Evolutionary conservation across 805 yeast species (phyloP).

Genomic region (Wickerhamomyces pijperi): DNA sequence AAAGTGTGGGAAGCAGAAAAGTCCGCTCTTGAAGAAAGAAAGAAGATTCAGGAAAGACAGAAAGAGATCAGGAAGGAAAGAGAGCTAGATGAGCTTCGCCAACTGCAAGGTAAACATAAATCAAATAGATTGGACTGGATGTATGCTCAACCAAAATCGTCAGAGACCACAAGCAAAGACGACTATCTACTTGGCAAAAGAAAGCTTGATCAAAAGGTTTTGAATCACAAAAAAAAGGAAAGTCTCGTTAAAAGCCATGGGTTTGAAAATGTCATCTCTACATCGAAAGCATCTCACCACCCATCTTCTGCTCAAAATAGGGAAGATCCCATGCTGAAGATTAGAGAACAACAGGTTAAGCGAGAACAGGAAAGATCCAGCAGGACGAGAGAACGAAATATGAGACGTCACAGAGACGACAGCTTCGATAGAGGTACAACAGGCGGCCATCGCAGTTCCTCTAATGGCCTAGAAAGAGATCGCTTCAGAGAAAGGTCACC

Average conservation of each 20-base stretch:
- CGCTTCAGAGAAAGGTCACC: too few species aligned
- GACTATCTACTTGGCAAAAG: constrained; percentile 40
- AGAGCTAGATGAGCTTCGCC: constrained; percentile 44
- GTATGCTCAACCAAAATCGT: constrained; percentile 47
- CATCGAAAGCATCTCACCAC: too few species aligned
- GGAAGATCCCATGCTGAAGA: constrained; percentile 42
- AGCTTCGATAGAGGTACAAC: too few species aligned
- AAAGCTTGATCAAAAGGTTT: constrained; percentile 16
- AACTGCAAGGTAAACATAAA: constrained; percentile 30
- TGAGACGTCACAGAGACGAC: too few species aligned
- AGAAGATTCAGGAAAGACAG: constrained; percentile 49
- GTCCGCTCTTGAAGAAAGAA: constrained; percentile 59
- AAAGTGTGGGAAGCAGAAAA: constrained; percentile 81
- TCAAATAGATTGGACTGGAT: constrained; percentile 68
- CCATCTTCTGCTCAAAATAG: constrained; percentile 15
- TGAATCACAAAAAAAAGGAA: too few species aligned
- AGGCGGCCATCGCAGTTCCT: too few species aligned
- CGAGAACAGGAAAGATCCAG: constrained; percentile 6
- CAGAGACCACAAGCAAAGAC: constrained; percentile 23
- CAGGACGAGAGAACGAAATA: too few species aligned
- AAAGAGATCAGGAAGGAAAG: constrained; percentile 53
- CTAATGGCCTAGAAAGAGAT: too few species aligned
- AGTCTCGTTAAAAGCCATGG: too few species aligned
- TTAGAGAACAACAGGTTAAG: constrained; percentile 20
- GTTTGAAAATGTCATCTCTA: too few species aligned